Evolutionary conservation across 139 green algal genomes (phyloP).

Genomic region (Chlorella sp.): DNA sequence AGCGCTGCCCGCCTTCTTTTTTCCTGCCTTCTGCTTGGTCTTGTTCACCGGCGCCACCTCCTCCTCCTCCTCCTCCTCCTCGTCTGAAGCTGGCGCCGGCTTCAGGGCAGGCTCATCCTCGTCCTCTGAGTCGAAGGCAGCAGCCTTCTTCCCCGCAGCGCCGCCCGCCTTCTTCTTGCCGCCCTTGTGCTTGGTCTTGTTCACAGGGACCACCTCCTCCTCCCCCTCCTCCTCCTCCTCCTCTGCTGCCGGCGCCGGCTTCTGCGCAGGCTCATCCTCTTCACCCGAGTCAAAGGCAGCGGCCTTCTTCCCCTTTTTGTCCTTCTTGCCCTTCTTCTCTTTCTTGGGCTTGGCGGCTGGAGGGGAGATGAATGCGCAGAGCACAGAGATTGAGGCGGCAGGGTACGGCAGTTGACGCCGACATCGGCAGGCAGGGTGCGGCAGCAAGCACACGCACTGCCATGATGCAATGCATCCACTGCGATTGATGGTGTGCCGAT

Average conservation of each 20-base stretch:
- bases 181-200: conserved; percentile 60
- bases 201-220: conserved; percentile 40
- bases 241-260: background rate
- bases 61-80: conserved; percentile 46
- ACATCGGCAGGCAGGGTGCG: background rate
- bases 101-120: conserved; percentile 45
- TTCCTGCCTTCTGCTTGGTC: conserved; percentile 60
- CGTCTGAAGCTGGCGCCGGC: background rate
- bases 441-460: background rate
- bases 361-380: no score
- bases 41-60: conserved; percentile 47
- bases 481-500: no score
- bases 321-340: conserved; percentile 47
- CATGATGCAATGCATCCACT: no score
- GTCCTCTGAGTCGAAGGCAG: conserved; percentile 62
- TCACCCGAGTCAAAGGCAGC: conserved; percentile 62
- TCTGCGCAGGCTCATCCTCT: conserved; percentile 46
- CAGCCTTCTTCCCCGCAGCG: conserved; percentile 67
- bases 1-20: conserved; percentile 33
- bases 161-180: conserved; percentile 41
- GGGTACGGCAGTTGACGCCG: background rate
- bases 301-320: conserved; percentile 74
- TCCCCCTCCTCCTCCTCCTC: conserved; percentile 56
- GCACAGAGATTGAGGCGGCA: background rate
- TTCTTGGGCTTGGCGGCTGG: conserved; percentile 48